Conservation (phyloP, 2,329 filamentous ascomycete genomes). For the Diplodia seriata region DNA sequence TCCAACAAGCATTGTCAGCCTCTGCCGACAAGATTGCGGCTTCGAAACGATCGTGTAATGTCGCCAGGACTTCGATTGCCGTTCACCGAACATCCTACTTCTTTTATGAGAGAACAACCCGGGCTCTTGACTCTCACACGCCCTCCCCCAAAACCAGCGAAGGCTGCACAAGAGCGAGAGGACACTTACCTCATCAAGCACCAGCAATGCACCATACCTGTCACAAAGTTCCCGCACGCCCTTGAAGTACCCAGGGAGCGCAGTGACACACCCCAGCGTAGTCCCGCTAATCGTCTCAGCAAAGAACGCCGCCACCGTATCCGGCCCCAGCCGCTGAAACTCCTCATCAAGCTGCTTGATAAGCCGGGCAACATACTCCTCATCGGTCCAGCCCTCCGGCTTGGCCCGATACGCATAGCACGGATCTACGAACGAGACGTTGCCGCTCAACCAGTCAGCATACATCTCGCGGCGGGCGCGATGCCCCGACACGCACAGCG, state of each 20-base stretch:
- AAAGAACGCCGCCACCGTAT: conserved; percentile 58
- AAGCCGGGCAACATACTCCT: conserved; percentile 51
- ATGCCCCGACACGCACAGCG: conserved; percentile 52
- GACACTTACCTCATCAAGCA: conserved; percentile 52
- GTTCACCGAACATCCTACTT: background rate
- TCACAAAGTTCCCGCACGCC: conserved; percentile 62
- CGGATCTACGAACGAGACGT: conserved; percentile 41
- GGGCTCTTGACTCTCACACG: background rate
- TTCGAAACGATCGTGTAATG: background rate
- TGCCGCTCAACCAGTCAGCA: conserved; percentile 41
- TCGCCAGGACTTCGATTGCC: background rate
- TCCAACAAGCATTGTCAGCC: background rate
- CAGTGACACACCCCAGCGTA: conserved; percentile 59
- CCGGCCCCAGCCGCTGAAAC: conserved; percentile 50
- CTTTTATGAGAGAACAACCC: background rate
- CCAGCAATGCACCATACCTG: conserved; percentile 61
- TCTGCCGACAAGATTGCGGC: background rate
- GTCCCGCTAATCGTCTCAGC: conserved; percentile 60
- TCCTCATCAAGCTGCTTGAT: conserved; percentile 48
- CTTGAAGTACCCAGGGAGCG: conserved; percentile 62
- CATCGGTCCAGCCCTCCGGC: conserved; percentile 47
- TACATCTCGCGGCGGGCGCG: conserved; percentile 46
- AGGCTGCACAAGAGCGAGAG: background rate
- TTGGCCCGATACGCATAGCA: conserved; percentile 49
- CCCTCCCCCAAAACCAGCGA: background rate